Conservation (phyloP, 495 filamentous ascomycete genomes). For the Neurospora sp. region DNA sequence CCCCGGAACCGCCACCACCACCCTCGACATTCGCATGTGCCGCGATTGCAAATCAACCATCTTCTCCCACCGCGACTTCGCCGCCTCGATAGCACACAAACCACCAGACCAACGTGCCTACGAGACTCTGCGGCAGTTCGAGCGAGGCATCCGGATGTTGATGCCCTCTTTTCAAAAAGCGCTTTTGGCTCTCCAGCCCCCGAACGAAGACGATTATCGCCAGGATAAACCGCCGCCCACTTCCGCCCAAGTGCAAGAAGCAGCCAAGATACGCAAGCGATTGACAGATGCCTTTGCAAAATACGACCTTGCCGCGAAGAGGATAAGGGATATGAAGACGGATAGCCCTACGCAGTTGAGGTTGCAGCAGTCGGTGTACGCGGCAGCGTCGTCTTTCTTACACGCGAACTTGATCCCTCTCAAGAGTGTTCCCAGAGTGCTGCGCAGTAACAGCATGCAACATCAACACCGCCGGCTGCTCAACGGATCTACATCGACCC, state of each 20-base stretch:
- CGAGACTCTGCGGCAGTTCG: constrained; percentile 79
- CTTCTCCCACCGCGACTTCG: constrained; percentile 78
- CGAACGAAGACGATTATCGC: constrained; percentile 38
- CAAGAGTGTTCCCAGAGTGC: constrained; percentile 71
- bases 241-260: constrained; percentile 68
- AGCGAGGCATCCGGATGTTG: constrained; percentile 74
- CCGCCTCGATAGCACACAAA: constrained; percentile 52
- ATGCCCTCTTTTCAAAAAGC: constrained; percentile 81
- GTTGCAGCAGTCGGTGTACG: constrained; percentile 77
- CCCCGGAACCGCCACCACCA: constrained; percentile 11
- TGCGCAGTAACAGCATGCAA: constrained; percentile 50
- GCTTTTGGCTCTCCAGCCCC: constrained; percentile 42
- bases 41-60: constrained; percentile 76
- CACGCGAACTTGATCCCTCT: constrained; percentile 88
- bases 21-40: constrained; percentile 81
- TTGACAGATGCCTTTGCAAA: constrained; percentile 86
- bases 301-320: constrained; percentile 74
- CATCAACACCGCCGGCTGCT: constrained; percentile 28
- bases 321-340: constrained; percentile 67
- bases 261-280: constrained; percentile 80
- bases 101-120: constrained; percentile 74
- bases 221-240: constrained; percentile 50
- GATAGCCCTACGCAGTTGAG: constrained; percentile 60
- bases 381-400: constrained; percentile 73
- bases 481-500: constrained; percentile 10